Conservation (phyloP, 192 early-diverging fungal genomes). For the Pilaira anomala region DNA sequence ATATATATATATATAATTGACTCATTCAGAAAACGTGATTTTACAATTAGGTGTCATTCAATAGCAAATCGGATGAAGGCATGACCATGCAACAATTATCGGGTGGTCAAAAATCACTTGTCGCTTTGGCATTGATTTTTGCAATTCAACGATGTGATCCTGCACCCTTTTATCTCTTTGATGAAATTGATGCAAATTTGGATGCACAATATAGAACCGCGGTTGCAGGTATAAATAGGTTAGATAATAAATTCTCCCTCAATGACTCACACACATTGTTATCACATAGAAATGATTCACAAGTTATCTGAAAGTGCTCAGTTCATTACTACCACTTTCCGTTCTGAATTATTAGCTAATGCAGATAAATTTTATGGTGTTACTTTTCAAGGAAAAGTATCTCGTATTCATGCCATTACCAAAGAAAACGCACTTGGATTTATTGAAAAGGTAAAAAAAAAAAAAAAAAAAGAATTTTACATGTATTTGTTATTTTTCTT, state of each 20-base stretch:
- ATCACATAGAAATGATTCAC: conserved; percentile 77
- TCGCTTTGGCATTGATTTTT: conserved; percentile 96
- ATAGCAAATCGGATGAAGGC: conserved; percentile 81
- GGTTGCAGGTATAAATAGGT: conserved; percentile 65
- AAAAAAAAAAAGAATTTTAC: not conserved
- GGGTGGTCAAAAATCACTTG: conserved; percentile 97
- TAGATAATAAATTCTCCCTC: not conserved
- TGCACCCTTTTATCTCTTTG: conserved; percentile 99
- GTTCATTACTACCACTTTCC: conserved; percentile 98
- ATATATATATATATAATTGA: not conserved
- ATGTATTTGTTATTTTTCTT: not conserved
- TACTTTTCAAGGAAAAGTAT: conserved; percentile 94
- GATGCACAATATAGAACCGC: conserved; percentile 93
- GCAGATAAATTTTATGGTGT: conserved; percentile 98
- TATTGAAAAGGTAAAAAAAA: conserved; percentile 48
- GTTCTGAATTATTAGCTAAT: conserved; percentile 88
- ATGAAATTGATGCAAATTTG: conserved; percentile 98
- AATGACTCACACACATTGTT: not conserved
- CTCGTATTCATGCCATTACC: conserved; percentile 72
- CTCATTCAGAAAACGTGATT: not conserved
- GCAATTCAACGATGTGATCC: conserved; percentile 98
- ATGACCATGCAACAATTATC: conserved; percentile 93
- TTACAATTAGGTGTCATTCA: conserved; percentile 78
- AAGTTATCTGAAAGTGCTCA: conserved; percentile 81
- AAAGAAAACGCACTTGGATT: conserved; percentile 71